These are phyloP conservation scores for Ascocoryne sarcoides DNA, from an alignment of 2,329 filamentous ascomycete genomes.

Conservation along the genomic window DNA sequence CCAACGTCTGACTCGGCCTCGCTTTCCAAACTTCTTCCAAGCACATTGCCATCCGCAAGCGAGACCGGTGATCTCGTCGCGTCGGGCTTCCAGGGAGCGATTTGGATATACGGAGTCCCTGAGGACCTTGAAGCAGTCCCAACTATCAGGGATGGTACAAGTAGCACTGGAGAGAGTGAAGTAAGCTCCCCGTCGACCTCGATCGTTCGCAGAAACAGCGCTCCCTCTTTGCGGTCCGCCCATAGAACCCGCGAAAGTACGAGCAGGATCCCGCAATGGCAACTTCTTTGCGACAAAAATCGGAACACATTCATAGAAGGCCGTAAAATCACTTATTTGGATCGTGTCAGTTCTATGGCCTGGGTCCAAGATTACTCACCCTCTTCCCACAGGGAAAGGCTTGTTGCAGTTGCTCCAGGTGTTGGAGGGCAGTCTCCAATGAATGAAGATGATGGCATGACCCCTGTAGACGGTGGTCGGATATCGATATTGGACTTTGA, in stretches of 20 bases:
- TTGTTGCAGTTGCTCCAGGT: constrained; percentile 66
- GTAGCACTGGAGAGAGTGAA: constrained; percentile 26
- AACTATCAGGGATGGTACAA: constrained; percentile 29
- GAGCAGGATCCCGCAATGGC: constrained; percentile 53
- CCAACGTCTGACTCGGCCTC: constrained; percentile 46
- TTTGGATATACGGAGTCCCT: constrained; percentile 75
- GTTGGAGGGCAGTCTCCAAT: constrained; percentile 49
- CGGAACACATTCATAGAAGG: constrained; percentile 66
- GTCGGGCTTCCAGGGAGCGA: constrained; percentile 62
- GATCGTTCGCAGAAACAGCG: constrained; percentile 23
- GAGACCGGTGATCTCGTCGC: constrained; percentile 62
- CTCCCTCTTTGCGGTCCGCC: constrained; percentile 21
- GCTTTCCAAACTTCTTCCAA: constrained; percentile 54
- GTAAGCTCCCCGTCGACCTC: constrained; percentile 20
- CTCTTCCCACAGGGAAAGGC: constrained; percentile 41
- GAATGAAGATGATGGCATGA: constrained; percentile 58
- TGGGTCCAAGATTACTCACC: constrained; percentile 56
- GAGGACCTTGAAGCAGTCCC: constrained; percentile 58
- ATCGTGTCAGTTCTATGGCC: constrained; percentile 58
- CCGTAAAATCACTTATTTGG: constrained; percentile 53
- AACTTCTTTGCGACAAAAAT: constrained; percentile 56
- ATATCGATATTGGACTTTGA: constrained; percentile 68
- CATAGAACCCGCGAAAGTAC: constrained; percentile 16
- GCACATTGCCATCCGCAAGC: constrained; percentile 61
- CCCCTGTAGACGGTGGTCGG: constrained; percentile 71